phyloP scores from a whole-genome alignment of 2,329 filamentous ascomycete species.

The Exophiala mesophila region DNA sequence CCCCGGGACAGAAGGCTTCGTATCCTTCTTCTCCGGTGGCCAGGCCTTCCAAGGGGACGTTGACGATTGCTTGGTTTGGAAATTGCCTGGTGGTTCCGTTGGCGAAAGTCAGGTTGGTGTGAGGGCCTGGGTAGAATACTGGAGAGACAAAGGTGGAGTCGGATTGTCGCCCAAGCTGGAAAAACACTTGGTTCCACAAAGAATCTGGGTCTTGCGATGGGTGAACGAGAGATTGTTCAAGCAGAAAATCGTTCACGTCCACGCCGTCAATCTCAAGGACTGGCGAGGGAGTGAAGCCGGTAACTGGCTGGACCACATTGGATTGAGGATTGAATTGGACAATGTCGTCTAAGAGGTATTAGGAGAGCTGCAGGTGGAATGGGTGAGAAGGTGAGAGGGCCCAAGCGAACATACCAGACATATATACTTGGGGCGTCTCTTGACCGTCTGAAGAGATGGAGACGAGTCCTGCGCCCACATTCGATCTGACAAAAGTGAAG shows the following conservation, averaged over 20 bases:
- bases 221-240: constrained; percentile 20
- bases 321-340: constrained; percentile 5
- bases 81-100: constrained; percentile 30
- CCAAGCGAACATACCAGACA: too few species aligned
- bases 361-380: too few species aligned
- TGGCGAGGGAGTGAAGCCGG: constrained; percentile 26
- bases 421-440: constrained; percentile 12
- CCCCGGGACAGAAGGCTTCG: constrained; percentile 10
- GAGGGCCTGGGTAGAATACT: constrained; percentile 27
- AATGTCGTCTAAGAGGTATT: constrained; percentile 20
- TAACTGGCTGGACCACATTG: constrained; percentile 1
- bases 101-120: constrained; percentile 30
- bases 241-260: constrained; percentile 29
- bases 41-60: constrained; percentile 10
- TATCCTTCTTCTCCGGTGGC: constrained; percentile 30
- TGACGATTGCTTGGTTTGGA: constrained; percentile 27
- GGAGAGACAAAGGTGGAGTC: constrained; percentile 9
- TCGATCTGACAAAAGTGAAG: constrained; percentile 27
- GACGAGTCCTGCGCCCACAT: constrained; percentile 8
- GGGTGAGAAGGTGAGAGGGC: too few species aligned
- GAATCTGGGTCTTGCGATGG: constrained; percentile 31
- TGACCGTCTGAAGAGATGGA: constrained; percentile 15
- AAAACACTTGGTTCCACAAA: constrained; percentile 32
- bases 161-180: constrained; percentile 5
- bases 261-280: constrained; percentile 31